Evolutionary conservation across 257 asterid species (phyloP), one percentile per base, ranked within the genome.

Genomic region (Hygrophila difformis): DNA sequence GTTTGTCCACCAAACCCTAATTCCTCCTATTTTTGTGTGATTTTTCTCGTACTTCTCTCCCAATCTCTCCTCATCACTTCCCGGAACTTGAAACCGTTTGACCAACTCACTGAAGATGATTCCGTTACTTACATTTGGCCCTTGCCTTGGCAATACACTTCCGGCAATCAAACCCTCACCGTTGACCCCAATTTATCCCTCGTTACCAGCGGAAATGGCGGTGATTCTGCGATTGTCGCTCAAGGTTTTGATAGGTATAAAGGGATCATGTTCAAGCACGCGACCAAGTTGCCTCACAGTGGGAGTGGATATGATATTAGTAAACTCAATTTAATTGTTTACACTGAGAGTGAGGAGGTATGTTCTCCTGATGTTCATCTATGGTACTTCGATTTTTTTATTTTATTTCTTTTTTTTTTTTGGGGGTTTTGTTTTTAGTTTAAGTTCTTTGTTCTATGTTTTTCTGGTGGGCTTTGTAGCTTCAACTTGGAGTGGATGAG

Each of bases 401-500:
- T 8, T 26, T 18, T 15, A 18, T 9, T 58, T 20, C 12, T 4
- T 13, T 56, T 39, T 14, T 18, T 47, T 19, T 8, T 3, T 13
- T 50, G 60, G 18, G 17, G 10, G n/a, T n/a, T n/a, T n/a, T 39
- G 44, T 7, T 39, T 11, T 39, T 39, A 39, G 3, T 6, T 39
- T 15, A 12, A 37, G 5, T 38, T 3, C 23, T 34, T 18, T 29
- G 15, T 48, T 54, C 40, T 39, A 21, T 26, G 47, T 5, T 39
- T 41, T 26, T n/a, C n/a, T n/a, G n/a, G n/a, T n/a, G 54, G 44
- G 22, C 36, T 38, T 52, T 63, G 53, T 53, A 88, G 95, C 75
- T 88, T 54, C 80, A 78, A 62, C 91, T 88, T 44, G 97, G 94
- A 42, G 79, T 76, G 31, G 97, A 88, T 45, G 97, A 88, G 79